Conservation (phyloP, 108 stramenopile genomes). For the Stephanodiscus triporus region DNA sequence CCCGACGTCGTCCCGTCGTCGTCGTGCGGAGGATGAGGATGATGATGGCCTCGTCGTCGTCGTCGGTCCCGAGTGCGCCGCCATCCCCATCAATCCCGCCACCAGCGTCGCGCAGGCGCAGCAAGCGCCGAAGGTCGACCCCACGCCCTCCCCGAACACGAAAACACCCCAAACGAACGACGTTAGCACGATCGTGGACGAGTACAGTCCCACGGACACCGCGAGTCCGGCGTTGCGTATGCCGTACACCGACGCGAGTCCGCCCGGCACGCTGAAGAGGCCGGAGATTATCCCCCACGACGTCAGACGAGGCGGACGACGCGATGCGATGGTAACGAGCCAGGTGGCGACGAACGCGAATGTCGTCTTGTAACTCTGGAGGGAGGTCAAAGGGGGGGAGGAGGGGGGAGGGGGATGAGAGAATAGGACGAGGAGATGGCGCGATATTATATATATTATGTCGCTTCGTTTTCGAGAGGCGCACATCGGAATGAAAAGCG, state of each 20-base stretch:
- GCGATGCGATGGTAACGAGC: conserved; percentile 43
- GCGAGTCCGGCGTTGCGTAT: conserved; percentile 79
- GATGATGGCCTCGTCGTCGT: too few relatives aligned
- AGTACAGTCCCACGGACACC: conserved; percentile 72
- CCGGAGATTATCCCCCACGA: conserved; percentile 78
- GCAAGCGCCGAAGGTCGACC: conserved; percentile 19
- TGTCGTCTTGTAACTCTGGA: conserved; percentile 37
- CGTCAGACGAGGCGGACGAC: conserved; percentile 52
- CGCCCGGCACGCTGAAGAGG: conserved; percentile 74
- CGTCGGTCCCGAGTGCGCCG: conserved; percentile 24
- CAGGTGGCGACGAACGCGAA: conserved; percentile 79
- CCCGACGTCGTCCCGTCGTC: neutral
- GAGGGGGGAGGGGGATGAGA: neutral
- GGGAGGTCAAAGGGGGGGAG: neutral
- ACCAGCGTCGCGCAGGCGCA: conserved; percentile 30
- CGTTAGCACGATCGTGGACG: conserved; percentile 65
- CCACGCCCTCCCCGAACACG: conserved; percentile 63
- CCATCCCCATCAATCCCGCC: conserved; percentile 37
- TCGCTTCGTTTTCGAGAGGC: too few relatives aligned
- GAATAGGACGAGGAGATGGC: too few relatives aligned
- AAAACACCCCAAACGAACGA: conserved; percentile 65
- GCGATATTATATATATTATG: conserved; percentile 1
- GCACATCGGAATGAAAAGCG: neutral
- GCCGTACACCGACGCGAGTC: conserved; percentile 52
- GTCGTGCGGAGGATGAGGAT: too few relatives aligned